phyloP scores from a whole-genome alignment of 768 basidiomycete species.

The Amanita rubescens region DNA sequence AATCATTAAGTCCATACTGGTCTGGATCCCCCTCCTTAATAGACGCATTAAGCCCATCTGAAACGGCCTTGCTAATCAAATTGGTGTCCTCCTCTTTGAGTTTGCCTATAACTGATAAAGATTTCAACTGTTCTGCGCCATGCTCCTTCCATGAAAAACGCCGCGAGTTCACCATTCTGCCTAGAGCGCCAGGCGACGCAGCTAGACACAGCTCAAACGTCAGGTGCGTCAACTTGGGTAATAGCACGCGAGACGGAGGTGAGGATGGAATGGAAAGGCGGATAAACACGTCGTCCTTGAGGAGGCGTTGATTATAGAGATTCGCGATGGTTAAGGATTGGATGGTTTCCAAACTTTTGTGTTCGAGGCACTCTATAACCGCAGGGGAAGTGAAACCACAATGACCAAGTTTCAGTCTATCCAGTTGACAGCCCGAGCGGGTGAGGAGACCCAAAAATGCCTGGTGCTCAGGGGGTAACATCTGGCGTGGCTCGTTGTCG shows the following conservation, averaged over 20 bases:
- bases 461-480: background rate
- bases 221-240: background rate
- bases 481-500: background rate
- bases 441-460: background rate
- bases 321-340: background rate
- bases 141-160: background rate
- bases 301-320: background rate
- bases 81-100: background rate
- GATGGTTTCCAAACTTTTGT: background rate
- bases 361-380: background rate
- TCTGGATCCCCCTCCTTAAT: background rate
- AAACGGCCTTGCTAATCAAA: background rate
- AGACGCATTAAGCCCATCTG: background rate
- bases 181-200: background rate
- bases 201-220: background rate
- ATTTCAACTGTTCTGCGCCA: background rate
- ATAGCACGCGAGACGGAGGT: background rate
- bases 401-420: background rate
- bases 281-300: background rate
- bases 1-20: no score
- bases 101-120: background rate
- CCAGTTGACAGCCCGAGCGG: background rate
- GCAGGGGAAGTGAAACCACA: background rate
- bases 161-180: conserved; percentile 1
- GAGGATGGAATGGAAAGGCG: background rate